These are phyloP conservation scores for Penicillium nucicola DNA, from an alignment of 495 filamentous ascomycete species.

Conservation along the genomic window DNA sequence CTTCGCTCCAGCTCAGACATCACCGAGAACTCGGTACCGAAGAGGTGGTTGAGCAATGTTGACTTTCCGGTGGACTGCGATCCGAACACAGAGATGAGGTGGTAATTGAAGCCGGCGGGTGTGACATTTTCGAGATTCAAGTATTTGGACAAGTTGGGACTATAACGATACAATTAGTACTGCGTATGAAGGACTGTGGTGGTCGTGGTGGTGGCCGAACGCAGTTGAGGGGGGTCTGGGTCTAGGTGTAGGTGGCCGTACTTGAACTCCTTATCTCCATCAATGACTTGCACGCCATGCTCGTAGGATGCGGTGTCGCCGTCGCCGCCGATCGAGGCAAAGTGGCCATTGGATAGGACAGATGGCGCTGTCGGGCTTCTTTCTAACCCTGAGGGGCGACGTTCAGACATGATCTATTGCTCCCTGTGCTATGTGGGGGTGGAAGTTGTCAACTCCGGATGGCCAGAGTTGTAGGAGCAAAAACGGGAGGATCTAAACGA, in stretches of 20 bases:
- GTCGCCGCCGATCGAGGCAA: slow-evolving; percentile 71
- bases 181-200: not conserved
- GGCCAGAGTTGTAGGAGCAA: slow-evolving; percentile 20
- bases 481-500: slow-evolving; percentile 2
- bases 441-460: slow-evolving; percentile 13
- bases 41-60: slow-evolving; percentile 91
- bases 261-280: slow-evolving; percentile 96
- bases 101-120: slow-evolving; percentile 93
- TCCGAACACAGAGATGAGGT: slow-evolving; percentile 97
- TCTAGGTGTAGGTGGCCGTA: slow-evolving; percentile 36
- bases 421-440: slow-evolving; percentile 12
- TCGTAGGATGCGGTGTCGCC: slow-evolving; percentile 66
- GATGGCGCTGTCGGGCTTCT: slow-evolving; percentile 51
- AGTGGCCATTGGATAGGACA: slow-evolving; percentile 79
- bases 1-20: slow-evolving; percentile 89
- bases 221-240: slow-evolving; percentile 5
- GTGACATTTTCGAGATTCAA: slow-evolving; percentile 74
- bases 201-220: not conserved
- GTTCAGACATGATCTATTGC: slow-evolving; percentile 21
- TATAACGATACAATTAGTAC: slow-evolving; percentile 37
- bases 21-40: slow-evolving; percentile 92
- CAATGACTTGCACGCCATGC: slow-evolving; percentile 94
- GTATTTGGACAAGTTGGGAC: slow-evolving; percentile 77
- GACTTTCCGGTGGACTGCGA: slow-evolving; percentile 99
- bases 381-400: slow-evolving; percentile 28